phyloP scores from a whole-genome alignment of 768 basidiomycete species.

The Calvatia gigantea region DNA sequence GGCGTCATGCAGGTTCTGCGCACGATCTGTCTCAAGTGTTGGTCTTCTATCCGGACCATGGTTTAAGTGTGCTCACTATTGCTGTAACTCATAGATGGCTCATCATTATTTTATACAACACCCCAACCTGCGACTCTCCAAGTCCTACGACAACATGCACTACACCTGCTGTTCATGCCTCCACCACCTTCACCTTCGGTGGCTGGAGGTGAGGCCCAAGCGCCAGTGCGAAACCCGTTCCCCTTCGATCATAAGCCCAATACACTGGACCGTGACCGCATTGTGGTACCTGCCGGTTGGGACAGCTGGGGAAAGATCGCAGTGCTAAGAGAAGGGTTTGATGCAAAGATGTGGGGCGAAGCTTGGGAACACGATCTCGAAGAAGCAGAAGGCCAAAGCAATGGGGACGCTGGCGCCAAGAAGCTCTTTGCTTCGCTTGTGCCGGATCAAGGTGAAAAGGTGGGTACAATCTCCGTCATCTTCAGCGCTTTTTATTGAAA shows the following conservation, averaged over 20 bases:
- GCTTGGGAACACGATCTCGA: conserved; percentile 76
- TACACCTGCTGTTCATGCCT: conserved; percentile 79
- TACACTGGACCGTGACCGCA: conserved; percentile 86
- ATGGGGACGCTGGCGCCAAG: conserved; percentile 57
- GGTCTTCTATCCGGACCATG: conserved; percentile 25
- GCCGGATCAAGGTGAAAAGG: conserved; percentile 73
- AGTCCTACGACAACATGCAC: conserved; percentile 75
- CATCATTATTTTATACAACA: conserved; percentile 88
- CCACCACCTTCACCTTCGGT: conserved; percentile 79
- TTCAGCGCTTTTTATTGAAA: background rate
- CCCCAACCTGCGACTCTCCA: conserved; percentile 72
- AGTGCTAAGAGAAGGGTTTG: conserved; percentile 88
- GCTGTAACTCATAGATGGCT: conserved; percentile 67
- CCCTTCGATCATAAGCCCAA: conserved; percentile 87
- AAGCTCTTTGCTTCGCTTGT: conserved; percentile 70
- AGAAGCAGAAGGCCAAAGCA: conserved; percentile 33
- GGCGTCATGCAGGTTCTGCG: conserved; percentile 94
- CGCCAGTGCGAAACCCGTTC: conserved; percentile 74
- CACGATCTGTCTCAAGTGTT: conserved; percentile 89
- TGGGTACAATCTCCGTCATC: conserved; percentile 26
- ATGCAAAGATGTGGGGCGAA: conserved; percentile 74
- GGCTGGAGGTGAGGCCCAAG: conserved; percentile 59
- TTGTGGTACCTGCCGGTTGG: conserved; percentile 95
- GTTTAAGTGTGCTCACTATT: background rate
- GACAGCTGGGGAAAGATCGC: conserved; percentile 97